Base-by-base conservation (phyloP, 345 rosid species). In the Dipteronia dyeriana region DNA sequence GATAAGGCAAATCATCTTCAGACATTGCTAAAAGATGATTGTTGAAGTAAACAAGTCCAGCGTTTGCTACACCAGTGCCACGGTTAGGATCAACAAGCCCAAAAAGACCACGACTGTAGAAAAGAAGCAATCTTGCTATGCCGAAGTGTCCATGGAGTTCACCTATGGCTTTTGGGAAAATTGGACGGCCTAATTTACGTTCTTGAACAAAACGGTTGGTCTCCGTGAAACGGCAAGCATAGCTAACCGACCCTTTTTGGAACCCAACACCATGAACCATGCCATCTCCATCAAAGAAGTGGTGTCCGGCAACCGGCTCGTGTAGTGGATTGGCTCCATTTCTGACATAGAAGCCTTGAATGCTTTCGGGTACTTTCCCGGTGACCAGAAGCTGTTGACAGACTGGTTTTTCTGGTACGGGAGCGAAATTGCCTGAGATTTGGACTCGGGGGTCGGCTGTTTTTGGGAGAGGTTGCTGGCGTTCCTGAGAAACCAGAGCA, bases 111-210 rank as follows among this genome's bases (percentile, higher is more conserved):
- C 98, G 82, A 5, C 94, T 91, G 71, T 87, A 90, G 84, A 94
- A 94, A 4, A 94, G 89, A 75, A 94, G 80, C 38, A 94, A 86
- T 38, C 94, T 79, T 4, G 95, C 97, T 41, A 94, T 92, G 29
- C 98, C 98, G 20, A 92, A 89, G 83, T 92, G 97, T 9, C 98
- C 97, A 68, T 94, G 98, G 71, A 94, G 95, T 81, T 94, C 98
- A 17, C 98, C 98, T 31, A 94, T 90, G 70, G 94, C 95, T 66
- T 94, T 94, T 2, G 98, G 97, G 74, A 92, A 94, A 76, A 94
- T 82, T 1, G 98, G 92, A 31, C 87, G 90, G 45, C 95, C 97
- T 26, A 92, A 63, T 14, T 80, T 71, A 43, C 88, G 84, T 54
- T 94, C 98, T 66, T 94, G 97, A 45, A 89, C 82, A n/a, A 92